Base-by-base conservation (phyloP, 352 stramenopile genomes). In the Elongisporangium anandrum region DNA sequence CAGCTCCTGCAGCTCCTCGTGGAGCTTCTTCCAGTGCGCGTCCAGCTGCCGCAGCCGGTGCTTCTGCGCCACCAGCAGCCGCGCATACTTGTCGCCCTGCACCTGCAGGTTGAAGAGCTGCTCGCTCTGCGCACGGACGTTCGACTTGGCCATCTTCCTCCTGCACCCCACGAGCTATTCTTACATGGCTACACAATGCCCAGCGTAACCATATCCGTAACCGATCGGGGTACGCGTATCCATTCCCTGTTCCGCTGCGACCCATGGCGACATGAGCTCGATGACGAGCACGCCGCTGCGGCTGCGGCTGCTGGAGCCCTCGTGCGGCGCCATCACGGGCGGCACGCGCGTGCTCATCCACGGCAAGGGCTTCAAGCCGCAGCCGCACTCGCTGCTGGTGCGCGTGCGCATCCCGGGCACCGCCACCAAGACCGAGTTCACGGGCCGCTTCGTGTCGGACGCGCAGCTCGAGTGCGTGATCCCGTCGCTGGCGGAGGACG, bases 41-140 rank as follows among this genome's bases (percentile, higher is more conserved):
- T 93, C 81, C 16, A 91, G 69, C 50, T 90, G 72, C 1, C 72
- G 71, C 16, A 89, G 68, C 12, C 83, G 83, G 48, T 88, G 73
- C 58, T 90, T 92, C 63, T 90, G 79, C 55, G 80, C 80, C 10
- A 88, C 70, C 9, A 92, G 61, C 39, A 90, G 64, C 16, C 79
- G 68, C 34, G 83, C 75, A 56, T 89, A 93, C 64, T 90, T 91
- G 75, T 93, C 83, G 17, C 79, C 79, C 64, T 91, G 79, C 3
- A 90, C 69, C 59, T 93, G 83, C n/a, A 93, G 65, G 53, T 87
- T 86, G 72, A 93, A 93, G 54, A 91, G 75, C 69, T 87, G 74
- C 59, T 93, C 83, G 51, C 79, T 90, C 69, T 90, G 79, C 22
- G 79, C 77, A 29, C 73, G 73, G 50, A 73, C 77, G 59, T 87